Evolutionary conservation across 2,329 filamentous ascomycete genomes (phyloP).

Genomic region (Diaporthe sp.): DNA sequence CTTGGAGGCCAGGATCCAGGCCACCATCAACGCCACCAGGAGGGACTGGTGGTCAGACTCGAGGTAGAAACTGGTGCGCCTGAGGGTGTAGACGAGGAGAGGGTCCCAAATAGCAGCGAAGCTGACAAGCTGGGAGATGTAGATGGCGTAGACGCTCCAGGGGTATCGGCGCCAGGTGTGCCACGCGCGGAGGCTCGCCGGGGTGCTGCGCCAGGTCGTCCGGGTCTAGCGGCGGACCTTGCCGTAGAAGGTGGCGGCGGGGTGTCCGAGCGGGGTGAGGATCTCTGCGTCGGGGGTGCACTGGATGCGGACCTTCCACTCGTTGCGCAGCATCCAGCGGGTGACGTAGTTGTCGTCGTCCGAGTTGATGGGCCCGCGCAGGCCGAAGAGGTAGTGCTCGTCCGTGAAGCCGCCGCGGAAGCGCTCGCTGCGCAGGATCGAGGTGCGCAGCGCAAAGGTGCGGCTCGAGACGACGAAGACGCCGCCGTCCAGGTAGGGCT

Average conservation of each 20-base stretch:
- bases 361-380: conserved; percentile 60
- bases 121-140: conserved; percentile 66
- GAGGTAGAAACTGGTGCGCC: conserved; percentile 37
- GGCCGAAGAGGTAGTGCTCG: conserved; percentile 64
- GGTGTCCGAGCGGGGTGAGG: conserved; percentile 65
- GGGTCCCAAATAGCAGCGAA: conserved; percentile 68
- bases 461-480: conserved; percentile 70
- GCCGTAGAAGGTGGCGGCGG: conserved; percentile 60
- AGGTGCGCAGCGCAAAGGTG: conserved; percentile 64
- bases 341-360: conserved; percentile 76
- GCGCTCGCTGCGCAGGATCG: conserved; percentile 58
- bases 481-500: conserved; percentile 69
- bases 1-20: conserved; percentile 70
- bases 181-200: conserved; percentile 57
- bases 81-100: conserved; percentile 53
- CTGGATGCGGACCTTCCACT: conserved; percentile 70
- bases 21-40: conserved; percentile 41
- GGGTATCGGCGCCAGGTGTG: conserved; percentile 58
- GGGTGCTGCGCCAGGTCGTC: conserved; percentile 70
- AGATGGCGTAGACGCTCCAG: conserved; percentile 70
- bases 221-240: conserved; percentile 71
- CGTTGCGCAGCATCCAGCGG: conserved; percentile 62
- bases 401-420: conserved; percentile 61
- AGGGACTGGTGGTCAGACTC: conserved; percentile 15
- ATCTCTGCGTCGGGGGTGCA: conserved; percentile 61